Percentiles rank a stretch among this genome's conserved stretches.
phyloP scores from a whole-genome alignment of 495 filamentous ascomycete genomes.

The Chaetomium fimeti region DNA sequence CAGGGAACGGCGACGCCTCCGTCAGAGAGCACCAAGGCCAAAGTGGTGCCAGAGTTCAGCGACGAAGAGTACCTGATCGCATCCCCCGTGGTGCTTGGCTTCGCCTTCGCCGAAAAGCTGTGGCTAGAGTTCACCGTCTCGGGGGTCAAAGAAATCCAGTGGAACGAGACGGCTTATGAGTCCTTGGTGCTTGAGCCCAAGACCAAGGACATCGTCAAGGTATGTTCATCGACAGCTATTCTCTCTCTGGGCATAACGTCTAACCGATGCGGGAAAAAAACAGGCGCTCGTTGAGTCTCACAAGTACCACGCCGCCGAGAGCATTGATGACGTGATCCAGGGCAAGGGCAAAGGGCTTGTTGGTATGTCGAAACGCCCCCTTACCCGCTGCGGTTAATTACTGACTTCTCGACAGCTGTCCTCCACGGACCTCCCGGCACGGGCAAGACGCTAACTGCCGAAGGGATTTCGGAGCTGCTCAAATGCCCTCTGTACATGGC shows the following conservation, averaged over 20 bases:
- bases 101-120: conserved; percentile 82
- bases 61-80: conserved; percentile 86
- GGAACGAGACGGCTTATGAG: conserved; percentile 36
- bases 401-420: conserved; percentile 46
- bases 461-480: conserved; percentile 80
- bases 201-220: conserved; percentile 48
- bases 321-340: conserved; percentile 62
- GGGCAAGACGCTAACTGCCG: conserved; percentile 86
- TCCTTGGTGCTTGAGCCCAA: conserved; percentile 33
- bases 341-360: conserved; percentile 55
- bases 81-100: conserved; percentile 93
- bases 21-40: conserved; percentile 35
- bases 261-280: background rate
- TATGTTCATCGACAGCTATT: conserved; percentile 45
- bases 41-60: conserved; percentile 58
- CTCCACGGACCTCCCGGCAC: conserved; percentile 83
- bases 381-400: background rate
- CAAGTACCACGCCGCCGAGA: conserved; percentile 70
- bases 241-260: background rate
- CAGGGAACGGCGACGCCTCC: conserved; percentile 44
- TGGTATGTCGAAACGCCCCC: conserved; percentile 68
- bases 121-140: conserved; percentile 91
- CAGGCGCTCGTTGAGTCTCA: conserved; percentile 33
- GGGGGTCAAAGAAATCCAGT: conserved; percentile 57
- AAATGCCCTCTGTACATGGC: conserved; percentile 84